phyloP scores from a whole-genome alignment of 2,329 filamentous ascomycete genomes.

The Exophiala spinifera region DNA sequence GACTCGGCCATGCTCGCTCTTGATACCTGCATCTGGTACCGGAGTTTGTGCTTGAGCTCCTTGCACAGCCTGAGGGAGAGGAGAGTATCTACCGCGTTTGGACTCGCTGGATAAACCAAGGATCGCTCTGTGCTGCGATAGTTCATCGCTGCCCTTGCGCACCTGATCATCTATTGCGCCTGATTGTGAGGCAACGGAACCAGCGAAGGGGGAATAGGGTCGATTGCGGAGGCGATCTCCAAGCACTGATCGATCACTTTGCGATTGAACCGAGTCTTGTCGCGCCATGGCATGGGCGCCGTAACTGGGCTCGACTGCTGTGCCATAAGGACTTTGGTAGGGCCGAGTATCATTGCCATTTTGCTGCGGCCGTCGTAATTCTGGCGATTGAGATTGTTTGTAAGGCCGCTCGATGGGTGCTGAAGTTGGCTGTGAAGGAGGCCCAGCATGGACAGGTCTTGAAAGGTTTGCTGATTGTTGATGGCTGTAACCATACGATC shows the following conservation, averaged over 20 bases:
- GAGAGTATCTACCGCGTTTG: conserved; percentile 79
- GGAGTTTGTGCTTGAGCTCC: conserved; percentile 79
- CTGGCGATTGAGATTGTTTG: conserved; percentile 24
- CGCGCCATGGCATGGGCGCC: conserved; percentile 23
- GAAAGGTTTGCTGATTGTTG: conserved; percentile 21
- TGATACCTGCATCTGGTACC: conserved; percentile 83
- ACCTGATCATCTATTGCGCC: conserved; percentile 38
- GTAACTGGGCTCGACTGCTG: conserved; percentile 8
- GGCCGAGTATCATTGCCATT: conserved; percentile 21
- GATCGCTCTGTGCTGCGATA: conserved; percentile 63
- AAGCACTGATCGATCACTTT: conserved; percentile 27
- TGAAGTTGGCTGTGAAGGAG: conserved; percentile 11
- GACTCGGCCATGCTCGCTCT: conserved; percentile 91
- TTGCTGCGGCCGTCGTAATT: conserved; percentile 21
- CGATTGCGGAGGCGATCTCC: conserved; percentile 31
- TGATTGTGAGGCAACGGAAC: conserved; percentile 33
- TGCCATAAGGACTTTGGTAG: conserved; percentile 20
- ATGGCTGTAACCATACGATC: conserved; percentile 23
- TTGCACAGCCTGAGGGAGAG: conserved; percentile 88
- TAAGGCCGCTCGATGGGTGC: conserved; percentile 10
- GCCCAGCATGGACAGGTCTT: conserved; percentile 8
- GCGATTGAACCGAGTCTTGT: conserved; percentile 30
- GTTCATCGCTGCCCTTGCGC: conserved; percentile 52
- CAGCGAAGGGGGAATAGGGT: conserved; percentile 37
- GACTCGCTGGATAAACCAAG: conserved; percentile 71